phyloP scores from a whole-genome alignment of 495 filamentous ascomycete species.

The Thermothielavioides terrestris region DNA sequence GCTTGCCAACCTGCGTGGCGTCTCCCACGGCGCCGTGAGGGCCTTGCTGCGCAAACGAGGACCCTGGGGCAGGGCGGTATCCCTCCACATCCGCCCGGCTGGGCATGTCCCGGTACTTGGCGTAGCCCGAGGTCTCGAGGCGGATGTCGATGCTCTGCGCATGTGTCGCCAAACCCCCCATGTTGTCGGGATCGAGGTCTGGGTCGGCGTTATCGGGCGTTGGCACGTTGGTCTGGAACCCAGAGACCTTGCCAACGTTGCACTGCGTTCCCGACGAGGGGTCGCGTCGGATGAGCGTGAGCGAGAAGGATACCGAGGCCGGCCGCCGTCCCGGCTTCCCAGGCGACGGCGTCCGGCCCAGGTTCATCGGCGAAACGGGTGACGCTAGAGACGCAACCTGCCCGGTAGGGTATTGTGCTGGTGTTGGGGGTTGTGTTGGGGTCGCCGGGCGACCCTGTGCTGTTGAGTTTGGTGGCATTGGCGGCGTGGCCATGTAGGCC shows the following conservation, averaged over 20 bases:
- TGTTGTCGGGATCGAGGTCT: conserved; percentile 31
- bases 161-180: conserved; percentile 41
- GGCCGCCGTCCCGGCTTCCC: neutral
- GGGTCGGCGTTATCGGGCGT: conserved; percentile 20
- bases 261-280: conserved; percentile 71
- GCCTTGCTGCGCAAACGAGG: conserved; percentile 18
- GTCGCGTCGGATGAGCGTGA: conserved; percentile 86
- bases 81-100: conserved; percentile 26
- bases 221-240: conserved; percentile 37
- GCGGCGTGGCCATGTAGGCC: neutral
- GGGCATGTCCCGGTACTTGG: conserved; percentile 42
- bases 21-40: too few species aligned
- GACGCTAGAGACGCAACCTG: neutral
- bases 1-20: too few species aligned
- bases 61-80: conserved; percentile 24
- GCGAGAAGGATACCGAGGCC: conserved; percentile 39
- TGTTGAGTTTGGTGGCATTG: neutral
- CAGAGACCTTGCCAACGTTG: conserved; percentile 72
- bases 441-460: conserved; percentile 5
- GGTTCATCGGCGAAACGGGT: neutral
- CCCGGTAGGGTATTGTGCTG: neutral
- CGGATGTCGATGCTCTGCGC: conserved; percentile 38
- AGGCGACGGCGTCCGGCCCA: conserved; percentile 1
- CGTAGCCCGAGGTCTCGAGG: conserved; percentile 40
- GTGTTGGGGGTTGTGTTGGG: neutral